Base-by-base conservation (phyloP, 1,284 basidiomycete genomes). In the Porogramme epimiltina region DNA sequence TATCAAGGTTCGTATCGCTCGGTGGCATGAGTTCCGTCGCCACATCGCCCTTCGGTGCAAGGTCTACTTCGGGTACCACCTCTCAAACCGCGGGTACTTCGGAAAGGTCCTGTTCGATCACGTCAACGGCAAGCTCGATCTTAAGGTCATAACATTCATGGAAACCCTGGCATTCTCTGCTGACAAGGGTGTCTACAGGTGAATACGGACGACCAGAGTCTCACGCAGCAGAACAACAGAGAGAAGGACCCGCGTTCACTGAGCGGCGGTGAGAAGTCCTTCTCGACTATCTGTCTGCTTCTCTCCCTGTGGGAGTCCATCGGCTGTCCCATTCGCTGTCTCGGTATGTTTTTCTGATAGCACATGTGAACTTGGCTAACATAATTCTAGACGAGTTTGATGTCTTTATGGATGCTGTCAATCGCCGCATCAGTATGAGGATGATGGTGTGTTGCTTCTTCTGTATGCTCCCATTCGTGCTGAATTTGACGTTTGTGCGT, bases 351-450 rank as follows among this genome's bases (percentile, higher is more conserved):
- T 41, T 10, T 25, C 66, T 9, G 31, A 2, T 15, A 28, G 1
- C 26, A 11, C 1, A 19, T 16, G 10, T 23, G 34, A 24, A 8
- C 25, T 4, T 18, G 1, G 11, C 47, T 57, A n/a, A 56, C 31
- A n/a, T 23, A 5, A 34, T 41, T 42, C 1, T 52, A 87, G 90
- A 92, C 60, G 90, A 93, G 66, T 96, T 95, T 66, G 93, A 97
- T 61, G 95, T 98, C 13, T 98, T 96, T 75, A 93, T 97, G 88
- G 95, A 98, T 66, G 87, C 89, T 22, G 89, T 94, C 51, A 98
- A 98, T 68, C 85, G 96, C 31, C 85, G 85, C 52, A 89, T 96
- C 59, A 90, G 91, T 54, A 93, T 95, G 82, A 89, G 83, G 70
- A 92, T 95, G 87, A 91, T 98, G 82, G 90, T 92, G 51, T n/a